Base-by-base conservation (phyloP, 129 eudicot genomes). In the Dittrichia graveolens region DNA sequence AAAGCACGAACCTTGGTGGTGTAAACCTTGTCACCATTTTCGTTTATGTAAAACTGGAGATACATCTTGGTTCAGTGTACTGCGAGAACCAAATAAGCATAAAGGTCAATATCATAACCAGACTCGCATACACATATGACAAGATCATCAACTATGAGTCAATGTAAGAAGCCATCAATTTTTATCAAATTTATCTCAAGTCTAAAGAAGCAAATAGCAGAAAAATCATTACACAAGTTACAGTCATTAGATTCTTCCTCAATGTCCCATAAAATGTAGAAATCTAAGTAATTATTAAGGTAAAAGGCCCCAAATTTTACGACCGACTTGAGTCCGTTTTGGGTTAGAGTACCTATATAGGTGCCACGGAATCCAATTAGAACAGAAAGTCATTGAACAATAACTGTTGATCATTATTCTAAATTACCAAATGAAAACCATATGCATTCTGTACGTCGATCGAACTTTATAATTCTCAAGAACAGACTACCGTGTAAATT, bases 21-120 rank as follows among this genome's bases (percentile, higher is more conserved):
- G 79, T 86, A 86, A 61, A 86, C 92, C 79, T 86, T 86, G 68
- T 86, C 86, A 57, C 92, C 92, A 39, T 86, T 86, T 31, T 86
- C 92, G 62, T 86, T 86, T 54, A 86, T 86, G 80, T 86, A 86
- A 53, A 62, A 83, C 72, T 83, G 88, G 55, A 86, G 89, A 89
- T 89, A 89, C 91, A 89, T 89, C 15, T 73, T 85, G 14, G 8
- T 45, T 67, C 18, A 55, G 75, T 57, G 15, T 13, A 54, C 75
- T 76, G 69, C 40, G 67, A 67, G 5, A 58, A 46, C 34, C 58
- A 31, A 45, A 76, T 15, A 46, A 41, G 39, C 39, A 35, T 56
- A 31, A 58, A 13, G 8, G 8, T 55, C 46, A 54, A 34, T 64
- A 52, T 42, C 19, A 61, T 6, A 24, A 64, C 41, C 62, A 63